A percentile compares a stretch with the other conserved stretches of the same genome.
phyloP scores from a whole-genome alignment of 2,329 filamentous ascomycete genomes.

The Colletotrichum lupini region DNA sequence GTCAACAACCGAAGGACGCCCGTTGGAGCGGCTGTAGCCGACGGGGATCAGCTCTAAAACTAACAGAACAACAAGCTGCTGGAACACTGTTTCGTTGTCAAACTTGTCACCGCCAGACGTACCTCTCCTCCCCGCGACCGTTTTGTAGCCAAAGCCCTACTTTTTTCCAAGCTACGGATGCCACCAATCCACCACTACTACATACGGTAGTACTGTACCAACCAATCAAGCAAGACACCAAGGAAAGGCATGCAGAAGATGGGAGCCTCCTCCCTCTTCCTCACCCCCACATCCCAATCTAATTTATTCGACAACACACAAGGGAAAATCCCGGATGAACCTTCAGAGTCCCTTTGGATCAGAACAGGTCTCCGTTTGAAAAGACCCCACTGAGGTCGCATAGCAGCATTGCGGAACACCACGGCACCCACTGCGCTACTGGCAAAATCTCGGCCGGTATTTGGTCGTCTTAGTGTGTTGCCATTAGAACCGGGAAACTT shows the following conservation, averaged over 20 bases:
- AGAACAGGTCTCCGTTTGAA: background rate
- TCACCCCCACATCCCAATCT: background rate
- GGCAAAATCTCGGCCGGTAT: conserved; percentile 13
- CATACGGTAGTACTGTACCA: background rate
- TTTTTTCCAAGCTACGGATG: too few species aligned
- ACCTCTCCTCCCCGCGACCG: background rate
- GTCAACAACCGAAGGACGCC: background rate
- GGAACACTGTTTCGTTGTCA: background rate
- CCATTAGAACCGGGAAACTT: background rate
- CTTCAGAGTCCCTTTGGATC: conserved; percentile 2
- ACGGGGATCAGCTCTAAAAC: conserved; percentile 11
- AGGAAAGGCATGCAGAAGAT: background rate
- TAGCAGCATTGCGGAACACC: background rate
- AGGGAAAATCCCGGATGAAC: conserved; percentile 7
- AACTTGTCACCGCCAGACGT: background rate
- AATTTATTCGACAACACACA: background rate
- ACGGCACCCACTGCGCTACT: background rate
- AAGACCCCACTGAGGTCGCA: conserved; percentile 6
- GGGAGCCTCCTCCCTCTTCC: too few species aligned
- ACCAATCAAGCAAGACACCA: background rate
- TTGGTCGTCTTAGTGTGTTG: background rate
- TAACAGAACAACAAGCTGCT: background rate
- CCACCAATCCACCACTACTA: too few species aligned
- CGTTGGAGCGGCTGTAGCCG: conserved; percentile 28
- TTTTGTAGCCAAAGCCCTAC: background rate